Base-by-base conservation (phyloP, 2,329 filamentous ascomycete species). In the Pseudogymnoascus sp. region DNA sequence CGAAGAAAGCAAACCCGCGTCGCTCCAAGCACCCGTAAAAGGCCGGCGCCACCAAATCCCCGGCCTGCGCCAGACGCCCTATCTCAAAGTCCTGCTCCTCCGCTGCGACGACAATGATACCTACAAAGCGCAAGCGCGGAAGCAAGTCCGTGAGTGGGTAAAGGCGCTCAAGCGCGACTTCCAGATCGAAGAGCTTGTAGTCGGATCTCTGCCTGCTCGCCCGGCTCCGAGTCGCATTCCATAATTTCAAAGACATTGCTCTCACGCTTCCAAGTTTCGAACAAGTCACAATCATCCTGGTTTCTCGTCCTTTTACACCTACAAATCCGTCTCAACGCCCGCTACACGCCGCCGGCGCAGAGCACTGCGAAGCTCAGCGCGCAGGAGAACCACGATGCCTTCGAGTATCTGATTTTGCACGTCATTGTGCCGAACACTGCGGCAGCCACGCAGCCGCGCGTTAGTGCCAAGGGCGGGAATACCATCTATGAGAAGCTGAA, bases 71-170 rank as follows among this genome's bases (percentile, higher is more conserved):
- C 90, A 91, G 65, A 97, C 93, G 0, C 92, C 95, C 0, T 99
- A 99, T 74, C 80, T 99, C 64, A 97, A 96, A 74, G 78, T 99
- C 5, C 88, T 92, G 63, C 78, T 99, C 2, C 82, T 99, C 61
- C 85, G 92, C 71, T 97, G 94, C 76, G 94, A 97, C 76, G 94
- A 99, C 72, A 96, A 92, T 70, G 95, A 99, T 58, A 86, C 86
- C 7, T 99, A 99, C 80, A 97, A 96, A 75, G 79, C 84, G 1
- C 85, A 85, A 10, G 87, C 90, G 5, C 84, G 92, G 59, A 86
- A 90, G 69, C 85, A 90, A 67, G 81, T 99, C 36, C 85, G 90
- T 59, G 92, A 97, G 67, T 99, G 94, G 94, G 84, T 97, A 69
- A 95, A 94, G 74, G 79, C 83, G 5, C 83, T n/a, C n/a, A n/a